Evolutionary conservation across 1,284 basidiomycete genomes (phyloP), one percentile per base, ranked within the genome.

Genomic region (Sutorius eximius): DNA sequence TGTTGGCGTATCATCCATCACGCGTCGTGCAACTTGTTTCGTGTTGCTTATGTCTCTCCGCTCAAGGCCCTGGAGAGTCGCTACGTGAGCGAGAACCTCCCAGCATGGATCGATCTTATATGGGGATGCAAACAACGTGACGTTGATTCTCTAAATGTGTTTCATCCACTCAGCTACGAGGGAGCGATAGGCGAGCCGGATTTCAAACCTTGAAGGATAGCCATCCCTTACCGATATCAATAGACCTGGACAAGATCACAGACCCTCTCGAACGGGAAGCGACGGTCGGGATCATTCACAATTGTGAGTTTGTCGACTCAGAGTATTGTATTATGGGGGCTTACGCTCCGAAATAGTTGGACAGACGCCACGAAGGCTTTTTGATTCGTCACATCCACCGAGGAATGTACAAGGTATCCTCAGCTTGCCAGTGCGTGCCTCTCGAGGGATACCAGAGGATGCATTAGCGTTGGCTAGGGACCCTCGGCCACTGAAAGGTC

Each of bases 81-180:
- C 53, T 85, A 88, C 61, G 95, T 96, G 51, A 95, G 93, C 71
- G 83, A 90, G 57, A 81, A 91, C 59, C 78, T 98, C 6, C 87
- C 92, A 0, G 80, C 81, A 6, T 98, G 95, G 95, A 97, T 98
- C 62, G 95, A 98, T 68, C 80, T 98, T 24, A 91, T 93, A 49
- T 90, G 90, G 89, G 93, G 92, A 13, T 83, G 74, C 72, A 93
- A 93, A 62, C 93, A 95, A 77, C 83, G 83, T n/a, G 90, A 94
- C 66, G 76, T 83, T 0, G 82, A 83, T 12, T 82, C 88, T 0
- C 75, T 88, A 59, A 98, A 98, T 64, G 91, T 90, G 15, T 98
- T 94, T 75, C 95, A 98, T 71, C 95, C 95, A 0, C 75, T 98
- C 41, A 96, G 93, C 33, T 98, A 98, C 67, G 93, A 96, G 62